Base-by-base conservation (phyloP, 129 eudicot species). In the Chrysanthemum lavandulifolium region DNA sequence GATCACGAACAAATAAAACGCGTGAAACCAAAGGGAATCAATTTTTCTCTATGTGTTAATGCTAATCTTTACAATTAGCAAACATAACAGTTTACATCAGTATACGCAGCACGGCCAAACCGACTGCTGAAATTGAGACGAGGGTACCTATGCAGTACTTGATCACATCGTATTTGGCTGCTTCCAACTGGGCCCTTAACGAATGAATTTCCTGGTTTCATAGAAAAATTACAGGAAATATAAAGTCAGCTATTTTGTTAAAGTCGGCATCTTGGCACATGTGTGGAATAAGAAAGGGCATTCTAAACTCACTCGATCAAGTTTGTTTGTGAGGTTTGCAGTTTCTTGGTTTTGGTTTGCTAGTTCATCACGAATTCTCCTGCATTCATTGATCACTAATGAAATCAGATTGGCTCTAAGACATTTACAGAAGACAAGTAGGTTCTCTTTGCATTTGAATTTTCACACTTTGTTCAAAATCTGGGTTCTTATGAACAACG, bases 81-180 rank as follows among this genome's bases (percentile, higher is more conserved):
- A 67, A 70, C 43, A 61, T 76, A 61, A 31, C 50, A 56, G 68
- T 69, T 64, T 79, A 85, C 86, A 85, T 76, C 81, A 92, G 79
- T 58, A 92, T 83, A 13, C 98, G 98, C 59, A 90, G 55, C 63
- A 93, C 90, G 6, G 98, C 98, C 78, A 94, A 77, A 72, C 98
- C 97, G 70, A 94, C 96, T 36, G 98, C 97, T 53, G 97, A 90
- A 51, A 90, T 84, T 13, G 98, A 90, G 33, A 86, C 96, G 10
- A 94, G 92, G 68, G 97, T 90, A 84, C 98, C 98, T 55, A 90
- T 88, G 91, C 98, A 94, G 75, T 94, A 94, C 84, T 94, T 94
- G 60, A 94, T 88, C 78, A 94, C 96, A 16, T 94, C 98, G 43
- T 87, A 90, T 78, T 94, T 94, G 49, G 96, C 96, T 45, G 98